These are phyloP conservation scores for Trichoderma citrinoviride DNA, from an alignment of 2,329 filamentous ascomycete genomes.

Conservation along the genomic window DNA sequence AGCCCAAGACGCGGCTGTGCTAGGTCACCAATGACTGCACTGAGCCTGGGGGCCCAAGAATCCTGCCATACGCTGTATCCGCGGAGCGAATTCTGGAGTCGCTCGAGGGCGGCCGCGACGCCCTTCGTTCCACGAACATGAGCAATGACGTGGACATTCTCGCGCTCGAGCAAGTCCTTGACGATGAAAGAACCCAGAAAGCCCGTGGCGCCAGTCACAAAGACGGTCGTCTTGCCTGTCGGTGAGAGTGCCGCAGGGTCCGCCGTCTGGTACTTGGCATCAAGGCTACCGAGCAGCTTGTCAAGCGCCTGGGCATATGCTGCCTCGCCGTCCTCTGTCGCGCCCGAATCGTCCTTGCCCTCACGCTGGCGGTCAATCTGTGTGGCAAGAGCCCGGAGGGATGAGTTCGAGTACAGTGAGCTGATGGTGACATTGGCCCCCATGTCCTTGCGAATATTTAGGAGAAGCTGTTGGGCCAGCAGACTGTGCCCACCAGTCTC, in stretches of 20 bases:
- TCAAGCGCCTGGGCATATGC: conserved; percentile 54
- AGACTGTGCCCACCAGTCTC: conserved; percentile 41
- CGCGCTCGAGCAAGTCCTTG: conserved; percentile 64
- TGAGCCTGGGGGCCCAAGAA: conserved; percentile 64
- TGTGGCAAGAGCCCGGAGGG: conserved; percentile 31
- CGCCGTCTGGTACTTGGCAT: conserved; percentile 36
- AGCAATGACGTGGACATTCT: conserved; percentile 54
- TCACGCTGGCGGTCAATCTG: conserved; percentile 34
- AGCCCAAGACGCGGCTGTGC: conserved; percentile 71
- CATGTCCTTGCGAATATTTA: conserved; percentile 46
- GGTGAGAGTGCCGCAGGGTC: conserved; percentile 37
- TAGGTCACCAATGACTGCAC: conserved; percentile 69
- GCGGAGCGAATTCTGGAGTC: conserved; percentile 64
- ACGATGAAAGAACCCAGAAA: conserved; percentile 84
- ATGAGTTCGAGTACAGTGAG: conserved; percentile 33
- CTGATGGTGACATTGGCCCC: conserved; percentile 35
- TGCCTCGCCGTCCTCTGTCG: conserved; percentile 45
- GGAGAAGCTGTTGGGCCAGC: conserved; percentile 71
- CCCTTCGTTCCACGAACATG: conserved; percentile 69
- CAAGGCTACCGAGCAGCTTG: conserved; percentile 50
- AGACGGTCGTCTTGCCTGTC: conserved; percentile 53
- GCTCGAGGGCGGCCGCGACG: conserved; percentile 54
- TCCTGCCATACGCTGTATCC: conserved; percentile 79
- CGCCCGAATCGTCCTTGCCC: conserved; percentile 26
- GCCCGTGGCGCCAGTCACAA: conserved; percentile 76